Conservation (phyloP, 108 stramenopile species). For the Fragilaria radians region DNA sequence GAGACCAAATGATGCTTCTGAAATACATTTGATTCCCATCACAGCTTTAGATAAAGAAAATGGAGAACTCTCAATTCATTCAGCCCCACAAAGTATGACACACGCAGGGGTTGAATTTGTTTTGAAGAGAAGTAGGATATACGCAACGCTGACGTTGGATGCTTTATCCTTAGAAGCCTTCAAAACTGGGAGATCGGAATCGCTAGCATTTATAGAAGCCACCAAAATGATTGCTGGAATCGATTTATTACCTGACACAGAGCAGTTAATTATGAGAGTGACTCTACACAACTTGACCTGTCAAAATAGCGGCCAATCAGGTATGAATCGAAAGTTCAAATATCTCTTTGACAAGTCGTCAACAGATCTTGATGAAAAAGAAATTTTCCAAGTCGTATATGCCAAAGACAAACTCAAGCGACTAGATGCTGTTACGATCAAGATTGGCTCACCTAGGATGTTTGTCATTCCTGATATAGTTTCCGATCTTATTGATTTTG, state of each 20-base stretch:
- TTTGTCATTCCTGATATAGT: conserved; percentile 72
- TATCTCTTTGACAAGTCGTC: conserved; percentile 39
- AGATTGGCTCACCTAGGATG: conserved; percentile 68
- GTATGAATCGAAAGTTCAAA: conserved; percentile 39
- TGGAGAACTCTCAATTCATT: not conserved
- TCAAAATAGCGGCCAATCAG: conserved; percentile 43
- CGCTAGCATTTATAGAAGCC: conserved; percentile 52
- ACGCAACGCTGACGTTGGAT: conserved; percentile 43
- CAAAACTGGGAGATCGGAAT: conserved; percentile 29
- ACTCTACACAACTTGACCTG: conserved; percentile 64
- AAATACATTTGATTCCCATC: not conserved
- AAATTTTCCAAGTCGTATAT: conserved; percentile 57
- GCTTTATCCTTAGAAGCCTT: conserved; percentile 50
- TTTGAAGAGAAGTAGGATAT: conserved; percentile 38
- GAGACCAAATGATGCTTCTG: conserved; percentile 24
- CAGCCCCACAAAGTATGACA: conserved; percentile 22
- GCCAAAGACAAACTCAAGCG: conserved; percentile 15
- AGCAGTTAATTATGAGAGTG: conserved; percentile 26
- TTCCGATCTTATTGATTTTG: conserved; percentile 52
- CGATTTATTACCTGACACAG: conserved; percentile 42
- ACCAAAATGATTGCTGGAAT: conserved; percentile 40
- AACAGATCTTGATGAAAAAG: conserved; percentile 10
- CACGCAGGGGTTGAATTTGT: conserved; percentile 62
- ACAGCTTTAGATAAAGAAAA: conserved; percentile 8
- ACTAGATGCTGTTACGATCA: conserved; percentile 32